phyloP scores from a whole-genome alignment of 345 rosid species.

The Eucalyptus camaldulensis region DNA sequence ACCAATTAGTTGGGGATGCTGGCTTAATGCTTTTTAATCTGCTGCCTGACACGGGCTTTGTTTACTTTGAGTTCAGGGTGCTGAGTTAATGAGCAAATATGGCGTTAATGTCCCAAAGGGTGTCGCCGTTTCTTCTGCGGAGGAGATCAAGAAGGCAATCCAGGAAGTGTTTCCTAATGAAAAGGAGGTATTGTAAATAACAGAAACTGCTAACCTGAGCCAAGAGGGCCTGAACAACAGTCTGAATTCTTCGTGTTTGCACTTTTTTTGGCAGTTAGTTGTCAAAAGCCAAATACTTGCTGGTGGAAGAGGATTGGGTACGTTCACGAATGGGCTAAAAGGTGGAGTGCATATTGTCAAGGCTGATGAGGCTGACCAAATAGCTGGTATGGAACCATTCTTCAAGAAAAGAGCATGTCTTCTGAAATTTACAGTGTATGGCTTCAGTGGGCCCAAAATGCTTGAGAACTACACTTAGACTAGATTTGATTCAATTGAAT shows the following conservation, averaged over 20 bases:
- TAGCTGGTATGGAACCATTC: conserved; percentile 44
- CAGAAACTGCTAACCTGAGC: background rate
- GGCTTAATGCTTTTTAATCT: background rate
- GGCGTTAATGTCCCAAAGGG: conserved; percentile 93
- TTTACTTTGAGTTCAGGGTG: conserved; percentile 41
- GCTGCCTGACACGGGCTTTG: background rate
- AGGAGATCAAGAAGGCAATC: conserved; percentile 50
- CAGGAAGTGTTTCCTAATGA: conserved; percentile 52
- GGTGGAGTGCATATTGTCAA: conserved; percentile 96
- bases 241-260: background rate
- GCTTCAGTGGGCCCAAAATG: background rate
- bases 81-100: conserved; percentile 85
- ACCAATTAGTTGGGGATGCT: background rate
- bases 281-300: conserved; percentile 99
- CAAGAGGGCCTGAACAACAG: background rate
- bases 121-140: conserved; percentile 60
- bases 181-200: conserved; percentile 36
- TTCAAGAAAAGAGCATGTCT: background rate
- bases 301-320: conserved; percentile 97
- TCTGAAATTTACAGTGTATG: background rate
- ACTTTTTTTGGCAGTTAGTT: conserved; percentile 46
- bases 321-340: conserved; percentile 76
- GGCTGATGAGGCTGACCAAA: conserved; percentile 59
- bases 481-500: background rate
- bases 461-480: background rate